Percentiles rank a stretch among this genome's conserved stretches.
Conservation (phyloP, 768 basidiomycete species). For the Macrolepiota albuminosa region DNA sequence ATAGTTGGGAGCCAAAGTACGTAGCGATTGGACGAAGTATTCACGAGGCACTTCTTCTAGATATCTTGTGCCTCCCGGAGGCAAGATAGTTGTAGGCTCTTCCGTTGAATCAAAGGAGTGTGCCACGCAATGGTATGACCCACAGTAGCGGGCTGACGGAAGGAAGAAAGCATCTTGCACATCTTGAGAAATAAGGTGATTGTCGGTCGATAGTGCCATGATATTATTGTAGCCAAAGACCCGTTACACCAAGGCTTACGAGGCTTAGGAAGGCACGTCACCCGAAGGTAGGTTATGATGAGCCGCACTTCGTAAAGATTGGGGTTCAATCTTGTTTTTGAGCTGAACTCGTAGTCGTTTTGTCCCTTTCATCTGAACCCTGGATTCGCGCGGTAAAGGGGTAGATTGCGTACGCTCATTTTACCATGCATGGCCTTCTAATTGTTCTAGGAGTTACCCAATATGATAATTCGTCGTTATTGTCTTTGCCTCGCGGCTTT, state of each 20-base stretch:
- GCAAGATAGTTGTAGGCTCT: constrained; percentile 11
- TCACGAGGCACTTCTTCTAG: constrained; percentile 63
- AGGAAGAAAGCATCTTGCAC: constrained; percentile 8
- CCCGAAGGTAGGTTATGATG: constrained; percentile 21
- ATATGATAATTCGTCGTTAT: constrained; percentile 29
- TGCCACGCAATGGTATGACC: constrained; percentile 34
- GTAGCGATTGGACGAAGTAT: constrained; percentile 69
- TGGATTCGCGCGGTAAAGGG: constrained; percentile 17
- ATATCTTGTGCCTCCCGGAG: constrained; percentile 31
- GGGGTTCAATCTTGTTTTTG: constrained; percentile 14
- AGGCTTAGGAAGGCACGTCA: constrained; percentile 28
- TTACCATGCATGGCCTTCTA: constrained; percentile 17
- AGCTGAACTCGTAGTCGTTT: constrained; percentile 1
- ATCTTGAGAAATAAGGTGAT: constrained; percentile 18
- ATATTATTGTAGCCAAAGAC: constrained; percentile 9
- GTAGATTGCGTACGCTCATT: constrained; percentile 4
- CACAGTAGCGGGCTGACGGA: constrained; percentile 32
- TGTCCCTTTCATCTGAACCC: constrained; percentile 16
- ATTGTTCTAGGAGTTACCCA: constrained; percentile 33
- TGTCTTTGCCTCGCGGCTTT: constrained; percentile 31
- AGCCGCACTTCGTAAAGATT: constrained; percentile 14
- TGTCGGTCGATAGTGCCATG: constrained; percentile 25
- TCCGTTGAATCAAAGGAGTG: constrained; percentile 1
- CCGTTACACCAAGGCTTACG: constrained; percentile 15
- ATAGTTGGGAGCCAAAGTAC: constrained; percentile 58